Evolutionary conservation across 805 yeast genomes (phyloP), one percentile per base, ranked within the genome.

Genomic region (Scheffersomyces spartinae): DNA sequence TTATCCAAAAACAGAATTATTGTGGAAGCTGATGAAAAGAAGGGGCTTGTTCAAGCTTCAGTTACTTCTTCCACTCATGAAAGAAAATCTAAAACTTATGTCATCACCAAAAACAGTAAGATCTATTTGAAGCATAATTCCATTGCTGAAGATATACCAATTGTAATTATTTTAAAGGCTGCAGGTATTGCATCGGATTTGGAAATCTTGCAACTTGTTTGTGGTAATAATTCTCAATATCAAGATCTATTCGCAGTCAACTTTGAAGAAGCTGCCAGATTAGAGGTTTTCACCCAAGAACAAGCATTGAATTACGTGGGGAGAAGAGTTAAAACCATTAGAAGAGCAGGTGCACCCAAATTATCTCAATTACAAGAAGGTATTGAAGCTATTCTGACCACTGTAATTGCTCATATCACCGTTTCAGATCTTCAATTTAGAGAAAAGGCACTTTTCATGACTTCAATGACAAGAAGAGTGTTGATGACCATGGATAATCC

Each of bases 51-150:
- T 12, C 98, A 91, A 55, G 96, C 98, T 1, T 83, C 95, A 0
- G 99, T 91, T 10, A 91, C 98, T 0, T 84, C 96, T 4, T 85
- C 96, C 3, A 88, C 99, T 1, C 98, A 91, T 52, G 99, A 91
- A 55, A 74, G 98, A 55, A 93, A 88, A 50, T 88, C 97, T 14
- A 91, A 91, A 48, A 91, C 98, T 0, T 91, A 91, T 45, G 95
- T 91, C 20, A 76, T 91, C 20, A 81, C 96, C 17, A 88, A 88
- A 41, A 81, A 86, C 48, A 91, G 74, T 26, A 80, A 76, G 38
- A 83, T 91, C 10, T 91, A 80, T 48, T 63, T 91, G 41, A 91
- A 91, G 49, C 98, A 91, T 55, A 91, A 91, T 56, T 88, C 97
- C 32, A 80, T 91, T 36, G 69, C 82, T 39, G 98, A 91, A 52